Evolutionary conservation across 768 basidiomycete genomes (phyloP).

Genomic region (Pulveroboletus sp.): DNA sequence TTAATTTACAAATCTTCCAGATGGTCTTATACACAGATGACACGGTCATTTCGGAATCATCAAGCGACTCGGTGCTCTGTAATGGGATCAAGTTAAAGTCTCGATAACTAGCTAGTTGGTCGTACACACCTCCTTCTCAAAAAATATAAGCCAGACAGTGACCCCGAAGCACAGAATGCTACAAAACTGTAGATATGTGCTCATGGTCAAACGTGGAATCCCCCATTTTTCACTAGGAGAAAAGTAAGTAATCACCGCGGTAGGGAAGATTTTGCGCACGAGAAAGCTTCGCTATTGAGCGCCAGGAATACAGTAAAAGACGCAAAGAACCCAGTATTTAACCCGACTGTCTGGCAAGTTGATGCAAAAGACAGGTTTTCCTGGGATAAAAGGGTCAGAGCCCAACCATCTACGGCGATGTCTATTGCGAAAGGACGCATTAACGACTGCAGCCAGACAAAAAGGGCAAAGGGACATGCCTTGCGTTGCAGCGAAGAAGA

Average conservation of each 20-base stretch:
- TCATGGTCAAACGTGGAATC: slow-evolving; percentile 65
- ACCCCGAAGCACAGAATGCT: slow-evolving; percentile 74
- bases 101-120: neutral
- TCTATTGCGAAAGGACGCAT: slow-evolving; percentile 45
- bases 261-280: slow-evolving; percentile 42
- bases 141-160: slow-evolving; percentile 85
- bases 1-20: slow-evolving; percentile 89
- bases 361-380: slow-evolving; percentile 96
- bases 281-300: slow-evolving; percentile 91
- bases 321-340: slow-evolving; percentile 93
- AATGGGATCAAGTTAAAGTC: neutral
- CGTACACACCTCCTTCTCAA: slow-evolving; percentile 81
- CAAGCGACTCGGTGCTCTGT: slow-evolving; percentile 73
- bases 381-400: slow-evolving; percentile 81
- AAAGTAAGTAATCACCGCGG: slow-evolving; percentile 7
- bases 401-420: slow-evolving; percentile 96
- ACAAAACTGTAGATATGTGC: slow-evolving; percentile 86
- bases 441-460: slow-evolving; percentile 6
- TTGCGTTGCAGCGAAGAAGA: slow-evolving; percentile 96
- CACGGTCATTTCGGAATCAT: slow-evolving; percentile 86
- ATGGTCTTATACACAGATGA: slow-evolving; percentile 90
- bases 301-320: slow-evolving; percentile 98
- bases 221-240: slow-evolving; percentile 67
- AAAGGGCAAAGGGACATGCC: slow-evolving; percentile 44
- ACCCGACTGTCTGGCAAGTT: slow-evolving; percentile 95